These are phyloP conservation scores for Hyphopichia pseudoburtonii DNA, from an alignment of 1,139 yeast species.

Conservation along the genomic window DNA sequence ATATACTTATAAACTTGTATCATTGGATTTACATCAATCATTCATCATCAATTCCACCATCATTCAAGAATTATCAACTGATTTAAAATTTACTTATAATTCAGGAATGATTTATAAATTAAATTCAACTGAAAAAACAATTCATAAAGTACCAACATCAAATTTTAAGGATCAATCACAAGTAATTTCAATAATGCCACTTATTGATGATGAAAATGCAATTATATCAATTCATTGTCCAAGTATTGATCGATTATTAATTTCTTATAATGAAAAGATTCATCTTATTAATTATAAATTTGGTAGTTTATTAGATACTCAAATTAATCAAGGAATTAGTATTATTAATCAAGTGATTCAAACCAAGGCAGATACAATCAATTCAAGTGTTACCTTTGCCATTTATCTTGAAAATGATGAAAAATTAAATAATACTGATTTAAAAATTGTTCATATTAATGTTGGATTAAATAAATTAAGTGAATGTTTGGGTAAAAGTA, in stretches of 20 bases:
- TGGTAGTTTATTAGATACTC: constrained; percentile 41
- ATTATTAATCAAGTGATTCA: constrained; percentile 35
- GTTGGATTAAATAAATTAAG: constrained; percentile 70
- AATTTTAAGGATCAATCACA: constrained; percentile 20
- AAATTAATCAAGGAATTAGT: constrained; percentile 22
- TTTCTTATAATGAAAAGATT: constrained; percentile 39
- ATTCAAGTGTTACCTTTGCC: constrained; percentile 42
- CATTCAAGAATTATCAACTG: constrained; percentile 6
- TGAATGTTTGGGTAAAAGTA: constrained; percentile 72
- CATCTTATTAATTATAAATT: constrained; percentile 46
- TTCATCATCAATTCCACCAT: constrained; percentile 20
- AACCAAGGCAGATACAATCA: constrained; percentile 44
- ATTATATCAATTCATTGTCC: constrained; percentile 31
- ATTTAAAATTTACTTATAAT: constrained; percentile 22
- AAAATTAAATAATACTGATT: constrained; percentile 43
- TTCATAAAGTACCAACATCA: constrained; percentile 21
- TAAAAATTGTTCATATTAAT: constrained; percentile 53
- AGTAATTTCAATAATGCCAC: constrained; percentile 17
- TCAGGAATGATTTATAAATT: constrained; percentile 29
- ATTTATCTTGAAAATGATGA: constrained; percentile 41
- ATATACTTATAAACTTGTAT: constrained; percentile 21
- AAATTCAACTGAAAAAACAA: constrained; percentile 13
- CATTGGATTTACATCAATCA: constrained; percentile 20
- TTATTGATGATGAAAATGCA: constrained; percentile 6
- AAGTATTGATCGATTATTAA: constrained; percentile 45